Evolutionary conservation across 805 yeast genomes (phyloP).

Genomic region (Lipomyces yamadae): DNA sequence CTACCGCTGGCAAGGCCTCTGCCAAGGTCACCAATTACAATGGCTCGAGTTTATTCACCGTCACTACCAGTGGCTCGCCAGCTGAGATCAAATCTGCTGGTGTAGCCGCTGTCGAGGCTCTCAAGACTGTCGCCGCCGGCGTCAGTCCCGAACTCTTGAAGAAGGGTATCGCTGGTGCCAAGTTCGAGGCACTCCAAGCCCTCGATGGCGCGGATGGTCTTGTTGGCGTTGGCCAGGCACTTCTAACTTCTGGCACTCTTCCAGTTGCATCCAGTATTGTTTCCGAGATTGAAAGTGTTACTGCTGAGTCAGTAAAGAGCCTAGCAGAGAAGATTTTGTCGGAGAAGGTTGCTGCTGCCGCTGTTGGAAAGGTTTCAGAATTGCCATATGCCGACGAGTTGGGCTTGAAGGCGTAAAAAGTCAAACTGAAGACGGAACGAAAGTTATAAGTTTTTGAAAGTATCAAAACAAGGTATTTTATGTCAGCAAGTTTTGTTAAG

Average conservation of each 20-base stretch:
- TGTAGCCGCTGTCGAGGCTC: constrained; percentile 44
- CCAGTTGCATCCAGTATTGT: constrained; percentile 42
- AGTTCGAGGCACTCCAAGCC: constrained; percentile 60
- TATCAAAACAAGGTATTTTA: neutral
- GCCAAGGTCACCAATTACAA: constrained; percentile 66
- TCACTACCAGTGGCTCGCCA: constrained; percentile 67
- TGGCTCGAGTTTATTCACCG: constrained; percentile 80
- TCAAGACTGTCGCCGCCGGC: constrained; percentile 35
- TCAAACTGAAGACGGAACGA: neutral
- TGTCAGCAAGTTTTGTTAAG: neutral
- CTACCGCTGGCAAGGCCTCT: constrained; percentile 51
- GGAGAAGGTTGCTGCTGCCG: constrained; percentile 78
- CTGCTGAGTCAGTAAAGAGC: constrained; percentile 46
- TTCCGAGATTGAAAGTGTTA: constrained; percentile 35
- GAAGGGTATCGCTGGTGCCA: constrained; percentile 60
- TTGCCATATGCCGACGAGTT: constrained; percentile 85
- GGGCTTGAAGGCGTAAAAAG: constrained; percentile 4
- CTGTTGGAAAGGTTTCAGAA: constrained; percentile 83
- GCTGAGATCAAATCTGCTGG: constrained; percentile 64
- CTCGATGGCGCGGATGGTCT: constrained; percentile 38
- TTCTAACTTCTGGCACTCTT: constrained; percentile 50
- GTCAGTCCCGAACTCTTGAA: constrained; percentile 49
- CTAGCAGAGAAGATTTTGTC: constrained; percentile 46
- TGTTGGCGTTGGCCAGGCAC: constrained; percentile 34
- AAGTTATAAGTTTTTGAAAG: neutral